phyloP scores from a whole-genome alignment of 2,329 filamentous ascomycete species.

The Ophiostoma ulmi region DNA sequence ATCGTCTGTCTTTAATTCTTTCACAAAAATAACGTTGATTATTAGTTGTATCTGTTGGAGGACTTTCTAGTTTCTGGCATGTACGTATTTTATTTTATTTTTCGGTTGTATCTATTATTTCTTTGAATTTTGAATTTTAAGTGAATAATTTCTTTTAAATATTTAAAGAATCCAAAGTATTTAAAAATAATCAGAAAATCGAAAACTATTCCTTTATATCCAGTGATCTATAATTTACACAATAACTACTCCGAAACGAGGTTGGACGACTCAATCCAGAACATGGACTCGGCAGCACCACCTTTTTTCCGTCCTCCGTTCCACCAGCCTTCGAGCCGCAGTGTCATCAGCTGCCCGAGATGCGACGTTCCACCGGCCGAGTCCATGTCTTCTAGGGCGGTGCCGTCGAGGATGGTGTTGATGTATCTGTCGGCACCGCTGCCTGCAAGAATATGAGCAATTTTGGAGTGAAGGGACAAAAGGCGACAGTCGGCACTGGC shows the following conservation, averaged over 20 bases:
- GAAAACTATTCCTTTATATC: too few relatives aligned
- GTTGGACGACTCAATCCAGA: not conserved
- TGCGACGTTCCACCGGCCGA: constrained; percentile 17
- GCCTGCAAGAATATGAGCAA: constrained; percentile 16
- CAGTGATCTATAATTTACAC: not conserved
- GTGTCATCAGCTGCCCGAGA: constrained; percentile 22
- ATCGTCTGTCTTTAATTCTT: too few relatives aligned
- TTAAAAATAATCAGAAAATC: too few relatives aligned
- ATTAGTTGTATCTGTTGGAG: not conserved
- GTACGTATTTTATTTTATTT: too few relatives aligned
- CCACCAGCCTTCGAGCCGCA: constrained; percentile 26
- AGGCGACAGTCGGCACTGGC: not conserved
- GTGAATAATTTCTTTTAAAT: too few relatives aligned
- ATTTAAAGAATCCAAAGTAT: too few relatives aligned
- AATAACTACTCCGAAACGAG: not conserved
- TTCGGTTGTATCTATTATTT: too few relatives aligned
- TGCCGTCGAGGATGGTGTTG: constrained; percentile 17
- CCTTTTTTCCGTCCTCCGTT: constrained; percentile 10
- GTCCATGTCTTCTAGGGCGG: constrained; percentile 19
- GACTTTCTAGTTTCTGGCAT: too few relatives aligned
- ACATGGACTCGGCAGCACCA: not conserved
- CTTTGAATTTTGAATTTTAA: too few relatives aligned
- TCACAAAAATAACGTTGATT: not conserved
- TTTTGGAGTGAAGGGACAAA: constrained; percentile 1
- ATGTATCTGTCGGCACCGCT: constrained; percentile 17